Percentiles rank a stretch among this genome's conserved stretches.
phyloP scores from a whole-genome alignment of 2,329 filamentous ascomycete genomes.

The Setomelanomma holmii region DNA sequence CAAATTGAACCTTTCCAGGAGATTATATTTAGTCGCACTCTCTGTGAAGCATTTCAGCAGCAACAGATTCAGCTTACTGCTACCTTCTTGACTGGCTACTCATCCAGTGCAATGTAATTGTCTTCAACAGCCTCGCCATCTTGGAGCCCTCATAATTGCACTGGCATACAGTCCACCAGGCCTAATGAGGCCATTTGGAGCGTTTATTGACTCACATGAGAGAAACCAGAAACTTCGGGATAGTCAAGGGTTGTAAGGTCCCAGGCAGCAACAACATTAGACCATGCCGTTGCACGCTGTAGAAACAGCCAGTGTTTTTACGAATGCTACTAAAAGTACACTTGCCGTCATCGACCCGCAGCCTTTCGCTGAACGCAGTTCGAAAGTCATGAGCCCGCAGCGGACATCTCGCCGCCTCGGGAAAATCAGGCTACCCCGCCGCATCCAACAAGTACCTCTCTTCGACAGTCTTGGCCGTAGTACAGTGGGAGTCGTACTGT shows the following conservation, averaged over 20 bases:
- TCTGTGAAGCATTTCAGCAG: too few relatives aligned
- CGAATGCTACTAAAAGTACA: slow-evolving; percentile 46
- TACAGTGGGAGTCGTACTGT: slow-evolving; percentile 1
- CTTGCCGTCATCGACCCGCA: slow-evolving; percentile 16
- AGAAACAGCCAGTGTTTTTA: slow-evolving; percentile 26
- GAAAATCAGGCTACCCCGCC: not conserved
- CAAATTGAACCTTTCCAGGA: too few relatives aligned
- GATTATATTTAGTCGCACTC: too few relatives aligned
- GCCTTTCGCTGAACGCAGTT: slow-evolving; percentile 6
- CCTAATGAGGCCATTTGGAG: too few relatives aligned
- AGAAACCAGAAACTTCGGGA: not conserved
- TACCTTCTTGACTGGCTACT: too few relatives aligned
- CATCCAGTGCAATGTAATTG: too few relatives aligned
- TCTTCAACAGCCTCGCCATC: too few relatives aligned
- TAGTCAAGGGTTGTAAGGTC: not conserved
- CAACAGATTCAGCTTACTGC: too few relatives aligned
- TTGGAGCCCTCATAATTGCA: too few relatives aligned
- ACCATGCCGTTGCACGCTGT: slow-evolving; percentile 2
- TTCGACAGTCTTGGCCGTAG: slow-evolving; percentile 1
- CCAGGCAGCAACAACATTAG: not conserved
- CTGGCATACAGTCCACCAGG: too few relatives aligned
- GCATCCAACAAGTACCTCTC: slow-evolving; percentile 1
- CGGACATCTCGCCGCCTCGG: not conserved
- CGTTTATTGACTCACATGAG: not conserved
- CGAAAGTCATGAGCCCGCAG: not conserved